A percentile compares a stretch with the other conserved stretches of the same genome.
phyloP scores from a whole-genome alignment of 2,329 filamentous ascomycete genomes.

The Clonostachys byssicola region DNA sequence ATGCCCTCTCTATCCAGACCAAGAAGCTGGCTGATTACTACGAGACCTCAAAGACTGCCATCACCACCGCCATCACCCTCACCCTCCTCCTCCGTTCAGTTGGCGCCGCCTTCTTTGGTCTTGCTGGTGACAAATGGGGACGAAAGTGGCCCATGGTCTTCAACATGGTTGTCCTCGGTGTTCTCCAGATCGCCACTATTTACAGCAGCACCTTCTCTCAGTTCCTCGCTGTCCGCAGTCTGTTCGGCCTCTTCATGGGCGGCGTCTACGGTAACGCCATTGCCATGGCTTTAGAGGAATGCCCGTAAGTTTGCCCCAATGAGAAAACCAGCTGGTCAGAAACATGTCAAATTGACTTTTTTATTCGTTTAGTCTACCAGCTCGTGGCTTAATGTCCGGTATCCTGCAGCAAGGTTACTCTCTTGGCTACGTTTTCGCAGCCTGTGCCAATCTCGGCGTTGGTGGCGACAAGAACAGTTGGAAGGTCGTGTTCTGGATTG shows the following conservation, averaged over 20 bases:
- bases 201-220: conserved; percentile 68
- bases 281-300: conserved; percentile 73
- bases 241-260: conserved; percentile 79
- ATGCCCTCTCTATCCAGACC: conserved; percentile 75
- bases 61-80: conserved; percentile 72
- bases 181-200: conserved; percentile 71
- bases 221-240: conserved; percentile 68
- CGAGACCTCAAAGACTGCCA: conserved; percentile 52
- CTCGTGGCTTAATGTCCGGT: conserved; percentile 76
- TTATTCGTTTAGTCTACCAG: conserved; percentile 41
- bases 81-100: conserved; percentile 71
- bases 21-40: conserved; percentile 59
- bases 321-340: not conserved
- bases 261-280: conserved; percentile 77
- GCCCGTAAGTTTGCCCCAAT: conserved; percentile 42
- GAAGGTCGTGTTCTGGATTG: conserved; percentile 76
- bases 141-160: conserved; percentile 80
- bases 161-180: conserved; percentile 70
- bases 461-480: conserved; percentile 59
- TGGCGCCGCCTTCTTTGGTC: conserved; percentile 71
- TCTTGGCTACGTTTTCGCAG: conserved; percentile 75
- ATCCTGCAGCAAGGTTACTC: conserved; percentile 81
- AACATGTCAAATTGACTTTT: not conserved
- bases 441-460: conserved; percentile 70
- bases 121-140: conserved; percentile 75